Percentiles rank a stretch among this genome's conserved stretches.
Evolutionary conservation across 495 filamentous ascomycete species (phyloP).

Genomic region (Hypoxylon rickii): DNA sequence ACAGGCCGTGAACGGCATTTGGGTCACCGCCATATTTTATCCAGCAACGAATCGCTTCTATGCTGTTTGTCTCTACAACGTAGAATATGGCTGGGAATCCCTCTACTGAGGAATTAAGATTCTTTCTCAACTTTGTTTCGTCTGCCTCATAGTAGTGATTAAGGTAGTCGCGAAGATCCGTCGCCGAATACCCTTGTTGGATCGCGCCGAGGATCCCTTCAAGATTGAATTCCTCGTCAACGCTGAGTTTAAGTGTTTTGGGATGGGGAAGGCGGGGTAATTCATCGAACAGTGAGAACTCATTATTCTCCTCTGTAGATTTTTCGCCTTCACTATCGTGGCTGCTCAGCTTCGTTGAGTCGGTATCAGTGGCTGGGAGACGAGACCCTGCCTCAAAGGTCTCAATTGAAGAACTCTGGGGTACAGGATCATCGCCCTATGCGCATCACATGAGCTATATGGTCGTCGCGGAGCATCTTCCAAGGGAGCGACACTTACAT

Average conservation of each 20-base stretch:
- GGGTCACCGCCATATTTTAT: conserved; percentile 44
- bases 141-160: conserved; percentile 26
- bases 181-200: conserved; percentile 30
- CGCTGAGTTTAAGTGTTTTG: too few species aligned
- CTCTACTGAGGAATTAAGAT: conserved; percentile 38
- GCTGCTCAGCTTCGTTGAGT: too few species aligned
- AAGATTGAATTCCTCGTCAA: conserved; percentile 31
- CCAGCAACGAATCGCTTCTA: conserved; percentile 41
- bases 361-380: too few species aligned
- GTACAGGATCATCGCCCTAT: too few species aligned
- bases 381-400: too few species aligned
- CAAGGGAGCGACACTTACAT: too few species aligned
- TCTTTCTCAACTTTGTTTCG: conserved; percentile 6
- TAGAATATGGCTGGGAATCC: conserved; percentile 53
- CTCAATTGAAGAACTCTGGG: too few species aligned
- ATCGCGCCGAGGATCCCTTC: conserved; percentile 31
- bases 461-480: too few species aligned
- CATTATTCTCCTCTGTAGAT: background rate
- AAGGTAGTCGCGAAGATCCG: conserved; percentile 32
- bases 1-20: conserved; percentile 30
- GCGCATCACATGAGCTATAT: too few species aligned
- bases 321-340: background rate
- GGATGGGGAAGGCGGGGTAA: conserved; percentile 18
- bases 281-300: conserved; percentile 21
- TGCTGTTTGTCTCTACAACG: conserved; percentile 47